Base-by-base conservation (phyloP, 2,329 filamentous ascomycete species). In the Aspergillus persii region DNA sequence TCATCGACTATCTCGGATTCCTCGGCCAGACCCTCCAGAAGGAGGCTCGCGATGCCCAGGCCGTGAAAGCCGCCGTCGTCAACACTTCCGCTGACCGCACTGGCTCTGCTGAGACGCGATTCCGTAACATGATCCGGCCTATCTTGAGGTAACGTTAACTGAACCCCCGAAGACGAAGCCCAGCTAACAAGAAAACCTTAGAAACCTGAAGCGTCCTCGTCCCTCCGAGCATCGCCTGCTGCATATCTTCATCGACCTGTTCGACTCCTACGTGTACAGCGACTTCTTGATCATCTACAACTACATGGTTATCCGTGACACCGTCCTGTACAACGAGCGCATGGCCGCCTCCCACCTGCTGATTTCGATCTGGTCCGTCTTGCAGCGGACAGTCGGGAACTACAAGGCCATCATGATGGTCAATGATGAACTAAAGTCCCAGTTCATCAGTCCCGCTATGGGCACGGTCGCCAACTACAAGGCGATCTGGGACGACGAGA, bases 241-340 rank as follows among this genome's bases (percentile, higher is more conserved):
- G 1, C 29, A 51, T 23, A 36, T 66, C 46, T 68, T 67, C 48
- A 54, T 65, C 31, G 61, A 68, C 7, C 56, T 74, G 2, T 74
- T 65, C 48, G 69, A 72, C 9, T 51, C 60, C n/a, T 69, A 65
- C 61, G 47, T 73, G 33, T 69, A 68, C 56, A 62, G 53, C 3
- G 53, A 63, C 15, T 72, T 70, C 47, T 52, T 70, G 6, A 49
- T 53, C 12, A 57, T 63, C 12, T 61, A 64, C 46, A 65, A 66
- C 54, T 54, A 57, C 2, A 64, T 66, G n/a, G 51, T 68, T n/a
- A 9, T 61, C 3, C 47, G 12, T 0, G 60, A 69, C 30, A 56
- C 57, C 0, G 39, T 46, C 1, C 23, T 60, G 8, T 48, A 61
- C 30, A 33, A 52, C 8, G 60, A 50, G 8, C 64, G 63, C 8